Percentiles rank a stretch among this genome's conserved stretches.
These are phyloP conservation scores for Metschnikowia dekortorum DNA, from an alignment of 805 yeast genomes.

Conservation along the genomic window DNA sequence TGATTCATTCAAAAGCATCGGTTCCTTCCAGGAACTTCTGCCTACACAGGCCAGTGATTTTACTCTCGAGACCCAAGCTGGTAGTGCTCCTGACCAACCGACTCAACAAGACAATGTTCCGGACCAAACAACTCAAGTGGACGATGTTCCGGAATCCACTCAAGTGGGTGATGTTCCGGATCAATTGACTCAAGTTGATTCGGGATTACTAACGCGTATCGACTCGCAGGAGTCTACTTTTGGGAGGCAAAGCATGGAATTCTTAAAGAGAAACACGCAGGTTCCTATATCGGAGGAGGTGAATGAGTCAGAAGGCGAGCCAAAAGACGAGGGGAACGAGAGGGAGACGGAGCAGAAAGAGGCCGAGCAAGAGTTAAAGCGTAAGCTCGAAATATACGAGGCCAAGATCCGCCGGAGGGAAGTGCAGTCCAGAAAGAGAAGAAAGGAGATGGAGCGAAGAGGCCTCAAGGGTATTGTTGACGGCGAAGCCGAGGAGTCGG, in stretches of 20 bases:
- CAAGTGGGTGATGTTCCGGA: conserved; percentile 13
- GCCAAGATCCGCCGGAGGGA: conserved; percentile 34
- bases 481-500: conserved; percentile 84
- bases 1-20: not conserved
- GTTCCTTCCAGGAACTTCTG: conserved; percentile 20
- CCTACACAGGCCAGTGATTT: conserved; percentile 13
- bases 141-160: not conserved
- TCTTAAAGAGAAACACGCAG: conserved; percentile 1
- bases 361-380: conserved; percentile 24
- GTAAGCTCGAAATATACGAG: conserved; percentile 35
- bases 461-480: conserved; percentile 64
- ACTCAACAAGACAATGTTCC: conserved; percentile 16
- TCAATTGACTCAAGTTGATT: conserved; percentile 8
- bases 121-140: not conserved
- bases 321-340: not conserved
- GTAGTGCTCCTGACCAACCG: no score
- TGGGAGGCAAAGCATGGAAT: not conserved
- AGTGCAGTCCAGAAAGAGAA: conserved; percentile 27
- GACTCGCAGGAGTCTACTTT: not conserved
- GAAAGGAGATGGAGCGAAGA: conserved; percentile 52
- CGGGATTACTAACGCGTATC: conserved; percentile 4
- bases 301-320: conserved; percentile 7
- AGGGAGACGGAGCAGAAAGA: not conserved
- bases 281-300: not conserved
- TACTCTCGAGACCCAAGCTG: conserved; percentile 3